Evolutionary conservation across 2,329 filamentous ascomycete genomes (phyloP), one percentile per base, ranked within the genome.

Genomic region (Xylariaceae sp.): DNA sequence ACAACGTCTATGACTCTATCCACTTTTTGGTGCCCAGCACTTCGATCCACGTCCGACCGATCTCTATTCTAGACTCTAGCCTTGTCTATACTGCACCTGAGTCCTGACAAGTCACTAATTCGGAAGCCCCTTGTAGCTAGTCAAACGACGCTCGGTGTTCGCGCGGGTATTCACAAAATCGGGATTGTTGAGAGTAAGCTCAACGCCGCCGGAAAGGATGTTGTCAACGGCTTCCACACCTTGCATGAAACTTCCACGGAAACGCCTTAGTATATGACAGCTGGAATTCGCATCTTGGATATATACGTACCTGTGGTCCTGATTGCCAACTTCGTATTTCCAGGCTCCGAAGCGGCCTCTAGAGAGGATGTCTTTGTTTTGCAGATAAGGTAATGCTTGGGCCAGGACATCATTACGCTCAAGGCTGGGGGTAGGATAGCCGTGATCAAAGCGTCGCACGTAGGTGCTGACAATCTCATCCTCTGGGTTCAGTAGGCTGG

Each of bases 401-500:
- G 87, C 94, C 63, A 99, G 85, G 47, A 92, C 90, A 63, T 89
- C 92, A 74, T 99, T 92, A 74, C 94, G 89, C 83, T 97, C 92
- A 42, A 99, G 84, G 39, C 87, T 83, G 30, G 94, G 94, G 12
- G 92, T 99, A 58, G 94, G 94, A 80, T 99, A 99, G 63, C 94
- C 94, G 80, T 97, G 92, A 73, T 96, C 89, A 74, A 97, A 99
- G 73, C 88, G 85, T 75, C 94, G 91, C 82, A 96, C 89, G 80
- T 97, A 99, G 62, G 91, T 96, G 49, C 90, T 96, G 67, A 99
- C 91, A 62, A 99, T 95, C 78, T 96, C 92, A 67, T 97, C 92
- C 51, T 81, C 80, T 49, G 92, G 79, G 74, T 86, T 84, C 74
- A 97, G 86, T 89, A 97, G 95, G 63, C 95, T 87, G 18, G 94